Conservation (phyloP, 768 basidiomycete genomes). For the Lentinula raphanica region DNA sequence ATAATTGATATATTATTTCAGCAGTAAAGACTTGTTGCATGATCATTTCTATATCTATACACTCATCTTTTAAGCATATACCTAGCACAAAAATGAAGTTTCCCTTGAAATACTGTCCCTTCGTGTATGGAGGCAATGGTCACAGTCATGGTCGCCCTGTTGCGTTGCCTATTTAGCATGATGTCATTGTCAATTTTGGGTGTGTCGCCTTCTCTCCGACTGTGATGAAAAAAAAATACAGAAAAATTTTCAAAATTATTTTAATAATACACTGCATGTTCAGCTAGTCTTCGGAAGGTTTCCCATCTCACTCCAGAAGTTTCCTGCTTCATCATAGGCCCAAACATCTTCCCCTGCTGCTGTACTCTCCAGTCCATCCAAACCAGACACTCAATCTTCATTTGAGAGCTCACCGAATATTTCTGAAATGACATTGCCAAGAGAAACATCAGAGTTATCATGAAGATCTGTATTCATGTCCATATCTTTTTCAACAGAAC, state of each 20-base stretch:
- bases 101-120: too few relatives aligned
- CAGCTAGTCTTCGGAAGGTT: background rate
- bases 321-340: background rate
- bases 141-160: background rate
- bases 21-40: too few relatives aligned
- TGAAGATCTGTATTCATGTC: background rate
- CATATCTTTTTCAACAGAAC: background rate
- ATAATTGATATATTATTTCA: too few relatives aligned
- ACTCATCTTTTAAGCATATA: too few relatives aligned
- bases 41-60: too few relatives aligned
- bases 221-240: background rate
- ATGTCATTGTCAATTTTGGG: background rate
- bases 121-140: too few relatives aligned
- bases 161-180: background rate
- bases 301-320: background rate
- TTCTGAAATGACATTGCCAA: background rate
- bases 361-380: background rate
- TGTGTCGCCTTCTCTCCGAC: background rate
- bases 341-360: background rate
- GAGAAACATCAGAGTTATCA: conserved; percentile 1
- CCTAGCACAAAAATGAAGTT: too few relatives aligned
- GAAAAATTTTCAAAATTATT: background rate
- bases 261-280: background rate
- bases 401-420: background rate
- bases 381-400: too few relatives aligned